Percentiles rank a stretch among this genome's conserved stretches.
Evolutionary conservation across 345 rosid genomes (phyloP).

Genomic region (Viola odorata): DNA sequence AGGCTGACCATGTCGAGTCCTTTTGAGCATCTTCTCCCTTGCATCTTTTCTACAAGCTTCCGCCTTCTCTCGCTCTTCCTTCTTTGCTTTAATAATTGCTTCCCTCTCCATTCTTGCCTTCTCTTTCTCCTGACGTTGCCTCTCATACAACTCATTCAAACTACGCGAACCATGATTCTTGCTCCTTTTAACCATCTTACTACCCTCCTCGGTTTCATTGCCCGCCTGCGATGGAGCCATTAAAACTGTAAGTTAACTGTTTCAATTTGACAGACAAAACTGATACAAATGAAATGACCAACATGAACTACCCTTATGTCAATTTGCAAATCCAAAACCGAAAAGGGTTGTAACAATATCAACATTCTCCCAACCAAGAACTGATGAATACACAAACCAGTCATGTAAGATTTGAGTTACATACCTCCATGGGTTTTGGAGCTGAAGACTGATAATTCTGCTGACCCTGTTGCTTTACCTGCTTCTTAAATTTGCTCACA

Average conservation of each 20-base stretch:
- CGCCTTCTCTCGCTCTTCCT: constrained; percentile 60
- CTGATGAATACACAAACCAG: not conserved
- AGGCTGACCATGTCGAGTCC: constrained; percentile 74
- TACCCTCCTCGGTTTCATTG: constrained; percentile 24
- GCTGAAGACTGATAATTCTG: constrained; percentile 19
- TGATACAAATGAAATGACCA: not conserved
- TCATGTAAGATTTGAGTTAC: not conserved
- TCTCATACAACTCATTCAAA: constrained; percentile 56
- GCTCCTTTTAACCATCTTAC: constrained; percentile 21
- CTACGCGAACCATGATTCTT: constrained; percentile 23
- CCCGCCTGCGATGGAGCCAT: constrained; percentile 21
- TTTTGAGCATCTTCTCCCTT: constrained; percentile 67
- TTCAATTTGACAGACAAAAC: not conserved
- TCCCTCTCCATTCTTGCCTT: constrained; percentile 62
- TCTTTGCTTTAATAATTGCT: constrained; percentile 49
- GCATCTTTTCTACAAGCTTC: constrained; percentile 60
- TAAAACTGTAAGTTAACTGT: not conserved
- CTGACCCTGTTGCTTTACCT: constrained; percentile 37
- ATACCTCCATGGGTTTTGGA: constrained; percentile 27
- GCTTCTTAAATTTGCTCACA: constrained; percentile 61
- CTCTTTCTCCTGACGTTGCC: constrained; percentile 61
- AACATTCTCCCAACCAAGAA: not conserved
- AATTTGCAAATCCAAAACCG: not conserved
- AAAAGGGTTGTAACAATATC: not conserved
- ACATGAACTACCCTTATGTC: not conserved